Conservation (phyloP, 179 eudicot species). For the Beta macrorhiza region DNA sequence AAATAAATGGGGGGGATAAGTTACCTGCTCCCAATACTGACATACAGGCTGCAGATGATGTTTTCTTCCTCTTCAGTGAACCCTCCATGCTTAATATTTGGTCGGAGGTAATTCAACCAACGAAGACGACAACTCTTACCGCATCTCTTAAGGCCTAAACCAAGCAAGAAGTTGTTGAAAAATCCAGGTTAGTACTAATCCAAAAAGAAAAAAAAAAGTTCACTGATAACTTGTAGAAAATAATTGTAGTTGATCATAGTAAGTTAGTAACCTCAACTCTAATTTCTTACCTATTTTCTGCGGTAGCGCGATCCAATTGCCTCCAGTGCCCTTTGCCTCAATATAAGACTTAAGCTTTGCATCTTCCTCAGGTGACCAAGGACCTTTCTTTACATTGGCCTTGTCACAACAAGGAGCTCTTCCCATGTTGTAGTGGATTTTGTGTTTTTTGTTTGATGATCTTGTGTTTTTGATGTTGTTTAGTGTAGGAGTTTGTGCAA, state of each 20-base stretch:
- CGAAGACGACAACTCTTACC: conserved; percentile 62
- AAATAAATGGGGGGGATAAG: not conserved
- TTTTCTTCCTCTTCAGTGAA: conserved; percentile 61
- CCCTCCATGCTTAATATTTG: conserved; percentile 58
- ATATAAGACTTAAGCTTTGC: conserved; percentile 64
- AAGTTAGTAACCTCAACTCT: too few species aligned
- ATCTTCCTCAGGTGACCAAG: conserved; percentile 88
- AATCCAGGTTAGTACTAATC: conserved; percentile 20
- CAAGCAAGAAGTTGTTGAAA: not conserved
- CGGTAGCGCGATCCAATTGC: conserved; percentile 79
- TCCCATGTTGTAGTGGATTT: conserved; percentile 43
- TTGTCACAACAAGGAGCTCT: conserved; percentile 94
- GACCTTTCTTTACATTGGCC: conserved; percentile 78
- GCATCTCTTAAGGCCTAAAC: conserved; percentile 64
- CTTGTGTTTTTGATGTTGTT: not conserved
- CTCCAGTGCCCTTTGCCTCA: conserved; percentile 64
- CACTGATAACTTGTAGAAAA: too few species aligned
- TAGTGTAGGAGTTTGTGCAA: conserved; percentile 6
- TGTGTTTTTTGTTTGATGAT: not conserved
- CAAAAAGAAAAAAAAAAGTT: not conserved
- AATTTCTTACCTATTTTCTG: conserved; percentile 59
- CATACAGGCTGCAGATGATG: conserved; percentile 50
- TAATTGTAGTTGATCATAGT: too few species aligned
- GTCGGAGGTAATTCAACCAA: conserved; percentile 61
- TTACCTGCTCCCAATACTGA: conserved; percentile 68